Evolutionary conservation across 1,284 basidiomycete genomes (phyloP).

Genomic region (Ceratobasidium sp.): DNA sequence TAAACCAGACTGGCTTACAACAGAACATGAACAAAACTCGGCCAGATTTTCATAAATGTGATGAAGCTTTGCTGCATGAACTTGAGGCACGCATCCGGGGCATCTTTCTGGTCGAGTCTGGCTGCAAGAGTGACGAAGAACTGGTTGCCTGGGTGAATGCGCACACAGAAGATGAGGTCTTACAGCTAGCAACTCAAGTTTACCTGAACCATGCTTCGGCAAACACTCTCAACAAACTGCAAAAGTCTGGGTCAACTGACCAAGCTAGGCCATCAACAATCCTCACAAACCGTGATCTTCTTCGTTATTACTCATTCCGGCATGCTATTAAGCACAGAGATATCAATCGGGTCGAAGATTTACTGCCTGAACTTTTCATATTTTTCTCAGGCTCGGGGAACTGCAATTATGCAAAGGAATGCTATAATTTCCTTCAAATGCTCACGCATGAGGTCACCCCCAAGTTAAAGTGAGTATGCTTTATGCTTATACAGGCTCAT

Average conservation of each 20-base stretch:
- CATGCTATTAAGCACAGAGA: neutral
- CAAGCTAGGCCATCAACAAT: too few species aligned
- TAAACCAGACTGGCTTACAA: neutral
- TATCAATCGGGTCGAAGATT: neutral
- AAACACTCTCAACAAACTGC: too few species aligned
- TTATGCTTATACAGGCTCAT: too few species aligned
- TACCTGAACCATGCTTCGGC: neutral
- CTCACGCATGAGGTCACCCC: neutral
- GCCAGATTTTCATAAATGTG: neutral
- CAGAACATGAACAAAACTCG: neutral
- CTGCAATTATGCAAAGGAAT: neutral
- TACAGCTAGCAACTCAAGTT: neutral
- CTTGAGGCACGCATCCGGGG: neutral
- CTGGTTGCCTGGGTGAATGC: neutral
- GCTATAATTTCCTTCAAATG: neutral
- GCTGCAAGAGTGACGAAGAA: neutral
- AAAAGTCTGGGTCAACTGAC: too few species aligned
- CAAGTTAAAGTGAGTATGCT: neutral
- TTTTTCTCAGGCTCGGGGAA: conserved; percentile 6
- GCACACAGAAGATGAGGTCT: neutral
- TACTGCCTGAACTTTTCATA: neutral
- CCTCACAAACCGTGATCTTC: too few species aligned
- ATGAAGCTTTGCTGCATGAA: neutral
- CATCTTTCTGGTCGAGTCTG: neutral
- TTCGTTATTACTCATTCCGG: neutral